Base-by-base conservation (phyloP, 2,329 filamentous ascomycete genomes). In the Fusarium nelsonii region DNA sequence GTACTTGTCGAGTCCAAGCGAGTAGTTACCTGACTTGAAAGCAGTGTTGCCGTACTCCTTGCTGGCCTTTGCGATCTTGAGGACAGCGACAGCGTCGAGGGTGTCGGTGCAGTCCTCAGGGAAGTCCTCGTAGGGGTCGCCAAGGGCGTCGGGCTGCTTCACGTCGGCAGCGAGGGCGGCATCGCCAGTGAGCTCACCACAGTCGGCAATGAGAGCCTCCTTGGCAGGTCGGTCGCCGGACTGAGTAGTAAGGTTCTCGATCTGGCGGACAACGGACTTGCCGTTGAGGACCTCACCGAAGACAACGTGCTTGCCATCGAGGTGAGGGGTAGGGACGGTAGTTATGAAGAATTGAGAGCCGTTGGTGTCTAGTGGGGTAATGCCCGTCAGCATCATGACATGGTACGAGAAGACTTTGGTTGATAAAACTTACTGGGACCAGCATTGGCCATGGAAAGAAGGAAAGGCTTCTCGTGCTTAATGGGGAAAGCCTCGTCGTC, bases 321-420 rank as follows among this genome's bases (percentile, higher is more conserved):
- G 88, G 80, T 98, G 96, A 48, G 94, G 94, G 15, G 96, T 98
- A n/a, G 90, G 86, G 32, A 97, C 93, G 16, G 96, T 98, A 49
- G 96, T 99, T 75, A 98, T 85, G 87, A 99, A 99, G 88, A 99
- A 99, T 78, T 99, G 96, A 51, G 92, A 97, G 76, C 96, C 96
- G 79, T 99, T 99, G 79, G 96, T 97, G 74, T 91, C 91, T 92
- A 71, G 48, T 40, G 50, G 30, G 45, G 71, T 48, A 58, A 61
- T 37, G 15, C 44, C 10, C 9, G 60, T 69, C 58, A 65, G 65
- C 50, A 44, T 53, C 44, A 45, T 60, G 33, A 28, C 51, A 34
- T 37, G 23, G 30, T 28, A 52, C 20, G 28, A 41, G n/a, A 11
- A 14, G 39, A 14, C 23, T 12, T 40, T 15, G 8, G 28, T 18